A percentile compares a stretch with the other conserved stretches of the same genome.
phyloP scores from a whole-genome alignment of 2,329 filamentous ascomycete species.

The Botrytis fabae region DNA sequence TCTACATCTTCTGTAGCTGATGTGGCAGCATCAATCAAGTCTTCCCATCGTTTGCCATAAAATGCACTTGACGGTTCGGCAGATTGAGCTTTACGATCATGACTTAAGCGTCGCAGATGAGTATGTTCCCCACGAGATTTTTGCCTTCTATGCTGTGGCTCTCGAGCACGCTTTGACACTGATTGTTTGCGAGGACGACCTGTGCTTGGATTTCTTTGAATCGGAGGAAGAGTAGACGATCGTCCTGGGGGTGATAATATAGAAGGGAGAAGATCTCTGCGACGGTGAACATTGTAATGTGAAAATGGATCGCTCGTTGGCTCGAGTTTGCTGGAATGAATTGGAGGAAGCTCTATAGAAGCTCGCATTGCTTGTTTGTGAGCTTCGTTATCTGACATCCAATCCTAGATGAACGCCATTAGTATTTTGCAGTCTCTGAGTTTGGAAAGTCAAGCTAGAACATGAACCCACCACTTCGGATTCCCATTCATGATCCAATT shows the following conservation, averaged over 20 bases:
- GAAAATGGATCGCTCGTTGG: constrained; percentile 67
- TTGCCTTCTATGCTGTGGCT: constrained; percentile 77
- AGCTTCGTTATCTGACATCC: constrained; percentile 69
- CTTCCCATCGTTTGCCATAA: constrained; percentile 85
- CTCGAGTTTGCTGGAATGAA: constrained; percentile 58
- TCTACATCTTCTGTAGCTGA: constrained; percentile 90
- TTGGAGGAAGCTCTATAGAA: constrained; percentile 71
- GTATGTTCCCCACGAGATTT: constrained; percentile 69
- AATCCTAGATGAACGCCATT: constrained; percentile 57
- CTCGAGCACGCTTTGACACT: constrained; percentile 74
- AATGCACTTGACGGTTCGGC: constrained; percentile 68
- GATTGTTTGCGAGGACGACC: constrained; percentile 82
- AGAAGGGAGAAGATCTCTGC: constrained; percentile 77
- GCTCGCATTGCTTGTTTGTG: constrained; percentile 59
- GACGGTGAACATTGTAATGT: constrained; percentile 59
- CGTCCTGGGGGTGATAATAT: constrained; percentile 81
- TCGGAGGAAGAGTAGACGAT: constrained; percentile 82
- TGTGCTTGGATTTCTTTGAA: constrained; percentile 71
- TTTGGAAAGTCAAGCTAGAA: background rate
- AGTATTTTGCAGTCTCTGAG: background rate
- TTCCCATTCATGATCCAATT: constrained; percentile 75
- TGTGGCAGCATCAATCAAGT: constrained; percentile 90
- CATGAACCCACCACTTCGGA: constrained; percentile 67
- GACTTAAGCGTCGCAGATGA: constrained; percentile 64
- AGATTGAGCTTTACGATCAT: constrained; percentile 80